Percentiles rank a stretch among this genome's conserved stretches.
phyloP scores from a whole-genome alignment of 139 green algal species.

The Coelastrella sp. region DNA sequence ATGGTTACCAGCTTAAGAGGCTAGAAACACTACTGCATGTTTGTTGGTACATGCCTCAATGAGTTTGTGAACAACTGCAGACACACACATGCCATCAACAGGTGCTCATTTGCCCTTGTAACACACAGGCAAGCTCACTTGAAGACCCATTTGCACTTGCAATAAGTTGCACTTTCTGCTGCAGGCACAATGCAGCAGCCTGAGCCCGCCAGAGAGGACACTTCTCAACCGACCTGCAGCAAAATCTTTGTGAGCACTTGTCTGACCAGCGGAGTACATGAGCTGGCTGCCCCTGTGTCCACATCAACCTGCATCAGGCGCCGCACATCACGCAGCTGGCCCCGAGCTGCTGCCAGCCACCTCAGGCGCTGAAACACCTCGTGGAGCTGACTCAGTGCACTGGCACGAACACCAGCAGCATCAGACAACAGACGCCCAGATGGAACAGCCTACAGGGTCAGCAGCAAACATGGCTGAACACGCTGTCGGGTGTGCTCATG shows the following conservation, averaged over 20 bases:
- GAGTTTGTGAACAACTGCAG: too few species aligned
- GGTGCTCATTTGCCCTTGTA: too few species aligned
- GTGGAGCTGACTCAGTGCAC: neutral
- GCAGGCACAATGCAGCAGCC: neutral
- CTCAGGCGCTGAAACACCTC: constrained; percentile 9
- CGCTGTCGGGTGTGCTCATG: too few species aligned
- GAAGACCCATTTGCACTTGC: too few species aligned
- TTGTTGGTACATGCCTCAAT: too few species aligned
- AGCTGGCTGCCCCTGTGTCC: constrained; percentile 50
- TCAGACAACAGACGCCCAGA: neutral
- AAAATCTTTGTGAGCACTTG: constrained; percentile 50
- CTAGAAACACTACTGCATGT: too few species aligned
- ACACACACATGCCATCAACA: too few species aligned
- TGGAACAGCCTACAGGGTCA: neutral
- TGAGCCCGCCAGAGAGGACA: too few species aligned
- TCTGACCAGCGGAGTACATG: constrained; percentile 37
- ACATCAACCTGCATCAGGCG: constrained; percentile 54
- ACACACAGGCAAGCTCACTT: too few species aligned
- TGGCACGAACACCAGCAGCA: neutral
- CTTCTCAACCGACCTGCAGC: constrained; percentile 48
- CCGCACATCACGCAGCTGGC: constrained; percentile 40
- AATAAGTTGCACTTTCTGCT: neutral
- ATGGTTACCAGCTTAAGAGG: too few species aligned
- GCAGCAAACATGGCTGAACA: neutral
- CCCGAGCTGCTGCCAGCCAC: constrained; percentile 32